These are phyloP conservation scores for Chloranthus sessilifolius DNA, from an alignment of 164 flowering plant species.

Conservation along the genomic window DNA sequence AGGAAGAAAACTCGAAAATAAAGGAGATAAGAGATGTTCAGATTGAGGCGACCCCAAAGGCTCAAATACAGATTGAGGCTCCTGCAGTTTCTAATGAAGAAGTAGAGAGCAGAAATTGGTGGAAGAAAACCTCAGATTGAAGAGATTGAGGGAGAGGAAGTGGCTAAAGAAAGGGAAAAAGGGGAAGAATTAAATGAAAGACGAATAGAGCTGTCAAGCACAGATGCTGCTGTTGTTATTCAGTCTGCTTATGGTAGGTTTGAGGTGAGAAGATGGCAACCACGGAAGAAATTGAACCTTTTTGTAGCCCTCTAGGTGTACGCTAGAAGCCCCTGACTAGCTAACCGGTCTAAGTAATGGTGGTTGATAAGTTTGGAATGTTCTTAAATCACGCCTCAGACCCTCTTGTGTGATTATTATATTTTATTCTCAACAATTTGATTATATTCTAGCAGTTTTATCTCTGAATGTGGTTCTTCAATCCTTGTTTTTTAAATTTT, in stretches of 20 bases:
- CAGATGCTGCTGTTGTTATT: conserved; percentile 52
- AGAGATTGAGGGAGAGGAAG: not conserved
- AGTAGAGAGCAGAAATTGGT: not conserved
- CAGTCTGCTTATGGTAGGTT: conserved; percentile 71
- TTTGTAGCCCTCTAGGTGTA: not conserved
- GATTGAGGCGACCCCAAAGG: not conserved
- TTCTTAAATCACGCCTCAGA: not conserved
- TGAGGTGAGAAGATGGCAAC: conserved; percentile 59
- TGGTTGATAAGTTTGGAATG: not conserved
- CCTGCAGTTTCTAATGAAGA: not conserved
- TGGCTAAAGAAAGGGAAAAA: conserved; percentile 6
- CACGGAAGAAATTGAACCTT: conserved; percentile 55
- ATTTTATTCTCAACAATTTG: not conserved
- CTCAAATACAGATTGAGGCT: not conserved
- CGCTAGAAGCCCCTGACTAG: not conserved
- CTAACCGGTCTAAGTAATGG: not conserved
- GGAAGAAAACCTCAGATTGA: not conserved
- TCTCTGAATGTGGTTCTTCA: not conserved
- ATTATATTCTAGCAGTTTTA: not conserved
- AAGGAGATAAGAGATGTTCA: conserved; percentile 2
- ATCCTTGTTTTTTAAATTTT: not conserved
- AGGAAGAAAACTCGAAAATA: not conserved
- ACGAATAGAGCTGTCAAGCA: conserved; percentile 24
- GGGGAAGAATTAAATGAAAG: no score
- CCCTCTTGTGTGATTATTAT: not conserved